Conservation (phyloP, 495 filamentous ascomycete genomes). For the Talaromyces stipitatus region DNA sequence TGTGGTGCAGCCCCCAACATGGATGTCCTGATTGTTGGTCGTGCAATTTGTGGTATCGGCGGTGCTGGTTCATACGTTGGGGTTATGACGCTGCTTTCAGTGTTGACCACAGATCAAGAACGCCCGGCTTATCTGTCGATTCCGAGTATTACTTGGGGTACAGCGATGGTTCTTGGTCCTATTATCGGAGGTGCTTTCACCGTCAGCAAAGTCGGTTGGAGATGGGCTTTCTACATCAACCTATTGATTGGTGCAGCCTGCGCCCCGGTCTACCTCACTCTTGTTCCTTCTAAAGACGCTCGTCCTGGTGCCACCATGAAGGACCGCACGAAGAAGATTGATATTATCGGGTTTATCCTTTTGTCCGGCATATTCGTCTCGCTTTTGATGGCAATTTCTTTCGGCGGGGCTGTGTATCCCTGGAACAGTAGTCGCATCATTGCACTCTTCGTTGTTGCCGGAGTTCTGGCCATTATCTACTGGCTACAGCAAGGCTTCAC, state of each 20-base stretch:
- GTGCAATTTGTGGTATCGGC: conserved; percentile 25
- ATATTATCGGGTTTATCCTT: conserved; percentile 23
- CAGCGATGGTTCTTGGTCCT: conserved; percentile 44
- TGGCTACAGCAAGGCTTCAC: background rate
- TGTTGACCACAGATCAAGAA: conserved; percentile 32
- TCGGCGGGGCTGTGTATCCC: conserved; percentile 46
- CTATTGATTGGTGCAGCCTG: background rate
- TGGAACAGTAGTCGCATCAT: conserved; percentile 49
- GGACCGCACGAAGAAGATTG: conserved; percentile 17
- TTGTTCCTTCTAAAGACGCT: background rate
- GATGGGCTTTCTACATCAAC: background rate
- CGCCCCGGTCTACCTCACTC: background rate
- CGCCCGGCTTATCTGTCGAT: conserved; percentile 36
- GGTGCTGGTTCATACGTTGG: conserved; percentile 44
- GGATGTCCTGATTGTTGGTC: conserved; percentile 23
- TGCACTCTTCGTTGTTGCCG: conserved; percentile 41
- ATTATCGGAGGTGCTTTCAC: conserved; percentile 50
- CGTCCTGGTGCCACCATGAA: background rate
- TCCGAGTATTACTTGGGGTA: conserved; percentile 28
- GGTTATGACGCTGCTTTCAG: conserved; percentile 33
- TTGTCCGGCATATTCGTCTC: conserved; percentile 32
- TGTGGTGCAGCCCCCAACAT: conserved; percentile 24
- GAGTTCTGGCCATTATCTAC: conserved; percentile 23
- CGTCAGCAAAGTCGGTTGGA: conserved; percentile 18
- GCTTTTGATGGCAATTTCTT: conserved; percentile 44